Evolutionary conservation across 139 green algal genomes (phyloP), one percentile per base, ranked within the genome.

Genomic region (Diplosphaera chodatii): DNA sequence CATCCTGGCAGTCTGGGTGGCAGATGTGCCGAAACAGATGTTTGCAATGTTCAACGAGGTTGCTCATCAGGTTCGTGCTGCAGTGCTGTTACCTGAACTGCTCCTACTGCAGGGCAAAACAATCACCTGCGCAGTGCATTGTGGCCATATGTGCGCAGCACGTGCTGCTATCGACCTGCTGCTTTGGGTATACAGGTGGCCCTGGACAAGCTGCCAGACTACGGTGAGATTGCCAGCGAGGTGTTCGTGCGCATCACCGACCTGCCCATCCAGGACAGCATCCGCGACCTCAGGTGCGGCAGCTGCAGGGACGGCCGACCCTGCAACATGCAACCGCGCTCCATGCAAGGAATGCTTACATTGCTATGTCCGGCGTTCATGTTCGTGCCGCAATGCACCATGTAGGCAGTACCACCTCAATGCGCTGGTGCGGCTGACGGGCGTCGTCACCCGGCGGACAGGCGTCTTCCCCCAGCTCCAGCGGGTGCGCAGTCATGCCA

Each of bases 381-480:
- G n/a, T n/a, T n/a, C n/a, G n/a, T n/a, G n/a, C n/a, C n/a, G n/a
- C n/a, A n/a, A n/a, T n/a, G 55, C 40, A 67, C 29, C 64, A 32
- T 67, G 69, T 74, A 84, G 84, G 67, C 89, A 95, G 64, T 86
- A 83, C 64, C 91, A 97, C 80, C 81, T 99, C 41, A 91, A 96
- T 80, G 78, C 77, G 66, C 83, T 99, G 65, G 86, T 99, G 30
- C 81, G 87, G 23, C 83, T 96, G 22, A 76, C 76, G 13, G 96
- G 96, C 69, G 96, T 99, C 63, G 93, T 99, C 2, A 98, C 93
- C 0, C 85, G 95, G 29, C 89, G 96, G 69, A 98, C 92, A 2
- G 90, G 93, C 32, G 94, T 99, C 37, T 99, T 97, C 86, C 95
- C 96, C 3, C 95, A 98, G 91, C 87, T 99, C 66, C 78, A 87